phyloP scores from a whole-genome alignment of 2,329 filamentous ascomycete genomes.

The Laburnicola sp. region DNA sequence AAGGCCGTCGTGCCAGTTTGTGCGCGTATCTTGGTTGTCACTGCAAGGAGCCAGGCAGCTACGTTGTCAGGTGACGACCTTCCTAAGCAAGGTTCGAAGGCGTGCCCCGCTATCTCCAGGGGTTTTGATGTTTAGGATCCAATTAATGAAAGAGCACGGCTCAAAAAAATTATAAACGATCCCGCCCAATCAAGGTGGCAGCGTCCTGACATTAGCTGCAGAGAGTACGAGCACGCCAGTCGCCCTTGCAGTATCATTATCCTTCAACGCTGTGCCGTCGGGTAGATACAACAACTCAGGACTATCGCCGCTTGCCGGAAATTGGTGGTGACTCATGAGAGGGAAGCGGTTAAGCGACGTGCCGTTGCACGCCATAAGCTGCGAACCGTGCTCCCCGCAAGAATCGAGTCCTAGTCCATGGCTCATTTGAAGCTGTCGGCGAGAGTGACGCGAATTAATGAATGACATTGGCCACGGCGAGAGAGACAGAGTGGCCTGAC shows the following conservation, averaged over 20 bases:
- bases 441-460: background rate
- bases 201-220: too few species aligned
- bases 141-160: too few species aligned
- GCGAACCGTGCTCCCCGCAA: background rate
- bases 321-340: background rate
- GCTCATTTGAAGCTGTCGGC: background rate
- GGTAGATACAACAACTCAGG: background rate
- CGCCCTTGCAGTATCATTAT: background rate
- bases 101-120: too few species aligned
- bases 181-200: too few species aligned
- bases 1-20: slow-evolving; percentile 3
- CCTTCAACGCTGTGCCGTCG: background rate
- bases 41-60: background rate
- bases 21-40: background rate
- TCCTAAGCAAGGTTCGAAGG: too few species aligned
- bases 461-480: slow-evolving; percentile 8
- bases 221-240: too few species aligned
- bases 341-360: slow-evolving; percentile 1
- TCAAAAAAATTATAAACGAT: too few species aligned
- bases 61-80: too few species aligned
- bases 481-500: background rate
- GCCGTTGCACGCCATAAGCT: slow-evolving; percentile 2
- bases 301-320: background rate
- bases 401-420: background rate
- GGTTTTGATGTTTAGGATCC: too few species aligned